phyloP scores from a whole-genome alignment of 208 protist genomes.

The Wallacemonas sp. region DNA sequence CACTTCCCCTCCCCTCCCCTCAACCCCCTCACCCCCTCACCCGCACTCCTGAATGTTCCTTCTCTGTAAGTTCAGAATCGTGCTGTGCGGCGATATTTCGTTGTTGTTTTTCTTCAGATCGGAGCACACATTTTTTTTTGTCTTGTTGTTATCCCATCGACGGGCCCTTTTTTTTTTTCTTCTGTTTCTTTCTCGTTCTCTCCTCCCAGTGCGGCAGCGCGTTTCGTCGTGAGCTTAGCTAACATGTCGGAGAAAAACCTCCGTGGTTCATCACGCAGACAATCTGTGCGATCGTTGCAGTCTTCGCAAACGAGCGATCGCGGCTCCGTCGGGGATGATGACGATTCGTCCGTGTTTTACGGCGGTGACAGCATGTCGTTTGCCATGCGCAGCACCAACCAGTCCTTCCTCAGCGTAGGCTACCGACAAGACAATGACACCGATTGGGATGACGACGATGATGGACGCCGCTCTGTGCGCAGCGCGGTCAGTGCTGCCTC shows the following conservation, averaged over 20 bases:
- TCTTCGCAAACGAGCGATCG: constrained; percentile 10
- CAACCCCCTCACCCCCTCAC: too few relatives aligned
- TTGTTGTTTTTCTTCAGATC: too few relatives aligned
- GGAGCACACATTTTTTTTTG: too few relatives aligned
- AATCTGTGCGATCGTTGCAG: neutral
- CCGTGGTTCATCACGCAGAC: neutral
- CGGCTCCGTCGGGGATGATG: neutral
- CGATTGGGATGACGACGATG: constrained; percentile 13
- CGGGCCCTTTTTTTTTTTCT: too few relatives aligned
- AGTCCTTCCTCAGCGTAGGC: constrained; percentile 8
- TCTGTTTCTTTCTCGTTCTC: too few relatives aligned
- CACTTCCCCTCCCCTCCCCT: too few relatives aligned
- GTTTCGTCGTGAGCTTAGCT: too few relatives aligned
- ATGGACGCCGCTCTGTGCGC: constrained; percentile 8
- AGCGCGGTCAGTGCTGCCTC: constrained; percentile 1
- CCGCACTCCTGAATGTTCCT: too few relatives aligned
- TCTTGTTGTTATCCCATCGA: too few relatives aligned
- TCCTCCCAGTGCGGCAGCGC: too few relatives aligned
- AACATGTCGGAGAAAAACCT: constrained; percentile 4
- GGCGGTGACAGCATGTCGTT: constrained; percentile 13
- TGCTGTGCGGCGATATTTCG: too few relatives aligned
- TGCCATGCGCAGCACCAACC: constrained; percentile 6
- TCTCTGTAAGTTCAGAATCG: too few relatives aligned
- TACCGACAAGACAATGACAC: constrained; percentile 8
- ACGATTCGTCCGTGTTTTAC: neutral